Base-by-base conservation (phyloP, 202 grass and related monocot species). In the Miscanthus sacchariflorus region DNA sequence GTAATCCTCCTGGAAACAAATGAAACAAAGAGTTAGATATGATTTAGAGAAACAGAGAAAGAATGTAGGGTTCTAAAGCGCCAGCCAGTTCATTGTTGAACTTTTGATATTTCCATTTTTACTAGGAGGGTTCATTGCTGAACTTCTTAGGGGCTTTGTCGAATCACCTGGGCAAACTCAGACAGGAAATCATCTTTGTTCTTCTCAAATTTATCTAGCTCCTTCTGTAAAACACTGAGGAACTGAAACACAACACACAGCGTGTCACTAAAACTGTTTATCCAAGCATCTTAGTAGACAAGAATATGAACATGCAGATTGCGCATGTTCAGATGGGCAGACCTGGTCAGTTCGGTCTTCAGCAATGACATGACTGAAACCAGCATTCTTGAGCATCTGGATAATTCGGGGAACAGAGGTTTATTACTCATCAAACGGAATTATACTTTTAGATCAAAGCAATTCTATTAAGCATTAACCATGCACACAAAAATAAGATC, bases 281-380 rank as follows among this genome's bases (percentile, higher is more conserved):
- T 71, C 11, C 30, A 49, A 64, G 12, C 30, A 70, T 44, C n/a
- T 79, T 21, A 66, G 19, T 36, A 18, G 23, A 82, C 42, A 25
- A 78, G 18, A 54, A 42, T 38, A 79, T 18, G 35, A 43, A 3
- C 76, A 78, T 79, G 12, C 21, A 43, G 19, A 25, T 38, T 79
- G 36, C 6, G 0, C 18, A 17, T 42, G 38, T 27, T 35, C 44
- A 48, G 59, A 72, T 1, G 56, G 81, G 17, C 40, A 72, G 66
- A 97, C 95, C 93, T 95, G 95, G 59, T 93, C 78, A 61, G 87
- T 95, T 70, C 89, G 79, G 33, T 97, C 95, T 84, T 95, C 93
- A 74, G 93, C 82, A 74, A 88, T 58, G 54, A 95, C 93, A 72
- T 91, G 81, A 74, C 69, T 58, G 74, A 95, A 97, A 83, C 95